Evolutionary conservation across 2,329 filamentous ascomycete species (phyloP).

Genomic region (Cercospora sp.): DNA sequence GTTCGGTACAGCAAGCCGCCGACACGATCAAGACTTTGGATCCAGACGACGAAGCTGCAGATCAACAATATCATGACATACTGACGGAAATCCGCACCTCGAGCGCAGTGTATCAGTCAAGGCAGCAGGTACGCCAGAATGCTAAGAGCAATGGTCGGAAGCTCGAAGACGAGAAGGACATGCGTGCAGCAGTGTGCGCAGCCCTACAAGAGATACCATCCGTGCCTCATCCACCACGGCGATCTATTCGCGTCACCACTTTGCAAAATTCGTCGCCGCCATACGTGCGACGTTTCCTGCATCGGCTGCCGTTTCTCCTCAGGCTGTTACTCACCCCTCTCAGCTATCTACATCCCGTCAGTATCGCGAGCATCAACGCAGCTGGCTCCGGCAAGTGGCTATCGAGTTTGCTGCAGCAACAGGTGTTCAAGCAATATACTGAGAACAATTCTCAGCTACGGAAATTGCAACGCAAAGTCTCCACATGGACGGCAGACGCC

Average conservation of each 20-base stretch:
- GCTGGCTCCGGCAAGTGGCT: slow-evolving; percentile 55
- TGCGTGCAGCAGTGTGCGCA: slow-evolving; percentile 54
- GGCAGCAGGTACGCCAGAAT: slow-evolving; percentile 34
- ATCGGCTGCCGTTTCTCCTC: slow-evolving; percentile 53
- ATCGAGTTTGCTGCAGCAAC: slow-evolving; percentile 47
- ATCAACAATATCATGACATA: slow-evolving; percentile 45
- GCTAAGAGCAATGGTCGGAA: slow-evolving; percentile 39
- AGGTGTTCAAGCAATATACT: slow-evolving; percentile 54
- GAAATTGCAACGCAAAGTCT: slow-evolving; percentile 49
- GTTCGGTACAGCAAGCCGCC: slow-evolving; percentile 41
- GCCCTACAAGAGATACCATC: slow-evolving; percentile 51
- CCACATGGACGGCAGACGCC: slow-evolving; percentile 53
- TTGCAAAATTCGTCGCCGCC: slow-evolving; percentile 48
- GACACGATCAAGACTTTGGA: slow-evolving; percentile 46
- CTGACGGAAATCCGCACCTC: slow-evolving; percentile 45
- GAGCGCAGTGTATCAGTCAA: slow-evolving; percentile 43
- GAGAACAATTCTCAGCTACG: slow-evolving; percentile 48
- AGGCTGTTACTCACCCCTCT: slow-evolving; percentile 52
- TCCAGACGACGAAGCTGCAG: slow-evolving; percentile 48
- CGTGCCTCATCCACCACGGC: slow-evolving; percentile 52
- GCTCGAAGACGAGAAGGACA: slow-evolving; percentile 44
- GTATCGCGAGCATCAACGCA: slow-evolving; percentile 52
- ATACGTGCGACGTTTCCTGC: slow-evolving; percentile 47
- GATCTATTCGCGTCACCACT: slow-evolving; percentile 53
- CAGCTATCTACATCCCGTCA: slow-evolving; percentile 55